phyloP scores from a whole-genome alignment of 495 filamentous ascomycete genomes.

The Hamigera avellanea region DNA sequence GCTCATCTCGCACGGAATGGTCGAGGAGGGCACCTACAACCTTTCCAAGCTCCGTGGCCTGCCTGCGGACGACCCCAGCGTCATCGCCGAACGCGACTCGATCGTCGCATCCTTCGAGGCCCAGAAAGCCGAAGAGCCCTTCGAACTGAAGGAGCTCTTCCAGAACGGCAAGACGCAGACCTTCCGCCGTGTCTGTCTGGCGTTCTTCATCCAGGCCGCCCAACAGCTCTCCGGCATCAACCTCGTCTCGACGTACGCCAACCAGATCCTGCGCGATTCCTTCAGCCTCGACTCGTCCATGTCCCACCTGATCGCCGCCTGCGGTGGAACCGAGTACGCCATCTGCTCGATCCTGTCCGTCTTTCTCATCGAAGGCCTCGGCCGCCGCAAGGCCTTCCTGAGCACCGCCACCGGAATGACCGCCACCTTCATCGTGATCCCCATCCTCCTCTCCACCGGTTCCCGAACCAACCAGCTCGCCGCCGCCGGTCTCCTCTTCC shows the following conservation, averaged over 20 bases:
- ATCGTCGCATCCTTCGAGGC: slow-evolving; percentile 4
- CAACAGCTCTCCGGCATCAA: slow-evolving; percentile 5
- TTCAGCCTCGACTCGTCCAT: slow-evolving; percentile 1
- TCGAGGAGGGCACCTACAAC: slow-evolving; percentile 39
- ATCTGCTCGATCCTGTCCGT: slow-evolving; percentile 1
- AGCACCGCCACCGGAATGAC: background rate
- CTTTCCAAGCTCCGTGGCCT: slow-evolving; percentile 48
- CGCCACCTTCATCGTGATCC: background rate
- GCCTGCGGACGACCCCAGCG: slow-evolving; percentile 31
- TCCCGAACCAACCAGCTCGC: background rate
- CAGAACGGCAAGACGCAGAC: slow-evolving; percentile 2
- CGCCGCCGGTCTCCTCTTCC: background rate
- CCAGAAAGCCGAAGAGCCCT: slow-evolving; percentile 1
- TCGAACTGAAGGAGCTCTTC: slow-evolving; percentile 1
- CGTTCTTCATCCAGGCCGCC: slow-evolving; percentile 2
- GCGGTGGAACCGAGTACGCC: background rate
- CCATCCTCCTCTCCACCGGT: background rate
- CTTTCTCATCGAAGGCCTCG: background rate
- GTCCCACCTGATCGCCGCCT: slow-evolving; percentile 4
- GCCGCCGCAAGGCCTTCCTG: background rate
- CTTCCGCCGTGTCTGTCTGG: slow-evolving; percentile 2
- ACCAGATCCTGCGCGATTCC: slow-evolving; percentile 1
- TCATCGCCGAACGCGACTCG: background rate
- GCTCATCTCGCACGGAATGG: slow-evolving; percentile 34
- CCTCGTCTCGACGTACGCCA: slow-evolving; percentile 3